Base-by-base conservation (phyloP, 805 yeast genomes). In the Starmerella vaccinii region DNA sequence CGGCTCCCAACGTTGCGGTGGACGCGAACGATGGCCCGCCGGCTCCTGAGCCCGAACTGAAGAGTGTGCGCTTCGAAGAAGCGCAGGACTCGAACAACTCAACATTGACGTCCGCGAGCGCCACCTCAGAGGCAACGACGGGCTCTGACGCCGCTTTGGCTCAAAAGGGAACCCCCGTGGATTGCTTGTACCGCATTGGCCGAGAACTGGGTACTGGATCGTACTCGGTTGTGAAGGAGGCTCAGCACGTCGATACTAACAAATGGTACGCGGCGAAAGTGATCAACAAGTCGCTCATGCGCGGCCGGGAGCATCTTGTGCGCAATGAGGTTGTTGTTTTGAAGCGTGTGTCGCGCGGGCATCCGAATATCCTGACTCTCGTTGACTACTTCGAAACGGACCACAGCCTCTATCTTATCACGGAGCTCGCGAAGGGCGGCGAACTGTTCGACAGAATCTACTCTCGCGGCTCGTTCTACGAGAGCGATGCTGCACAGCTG, bases 351-450 rank as follows among this genome's bases (percentile, higher is more conserved):
- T 74, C 79, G 44, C 66, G 66, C 52, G 73, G 72, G 30, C 78
- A 77, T 53, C 65, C 73, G 21, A 77, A 80, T 61, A 72, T 83
- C 13, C 67, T 82, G 49, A 80, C 80, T 35, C 65, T 82, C 47
- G 71, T 78, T 9, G 89, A 82, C 66, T 79, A 75, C 65, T 83
- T 82, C 62, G 88, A 83, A 62, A 83, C 90, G 0, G 68, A 70
- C 5, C 75, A 77, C 49, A 70, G 72, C 57, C 61, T 71, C 34
- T 71, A 71, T 52, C 61, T 83, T 43, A 76, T 82, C 38, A 82
- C 88, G 1, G 84, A 81, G 58, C 66, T 82, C 42, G 85, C 87
- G 37, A 65, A 65, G 13, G 83, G 84, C 15, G 83, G 84, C 22
- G 90, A 82, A 59, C 68, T 83, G 44, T 82, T 79, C 60, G 82